Percentiles rank a stretch among this genome's conserved stretches.
phyloP scores from a whole-genome alignment of 2,329 filamentous ascomycete genomes.

The Colletotrichum chlorophyti region DNA sequence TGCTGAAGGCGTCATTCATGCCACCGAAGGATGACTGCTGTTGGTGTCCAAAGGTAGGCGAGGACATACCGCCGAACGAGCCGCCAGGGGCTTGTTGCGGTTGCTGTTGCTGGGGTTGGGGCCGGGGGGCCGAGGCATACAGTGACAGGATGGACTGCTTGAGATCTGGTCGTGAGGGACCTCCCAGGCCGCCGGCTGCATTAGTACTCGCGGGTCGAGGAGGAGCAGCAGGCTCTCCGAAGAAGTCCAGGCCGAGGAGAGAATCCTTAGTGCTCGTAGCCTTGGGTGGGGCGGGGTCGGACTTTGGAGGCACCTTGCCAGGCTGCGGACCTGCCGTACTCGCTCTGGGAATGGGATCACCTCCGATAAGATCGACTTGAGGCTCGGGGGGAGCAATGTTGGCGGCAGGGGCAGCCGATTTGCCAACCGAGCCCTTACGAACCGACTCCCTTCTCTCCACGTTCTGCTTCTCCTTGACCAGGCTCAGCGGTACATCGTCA shows the following conservation, averaged over 20 bases:
- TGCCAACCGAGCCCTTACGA: slow-evolving; percentile 65
- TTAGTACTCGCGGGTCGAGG: slow-evolving; percentile 83
- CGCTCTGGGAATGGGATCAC: slow-evolving; percentile 72
- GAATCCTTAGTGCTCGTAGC: slow-evolving; percentile 84
- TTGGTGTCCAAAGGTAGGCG: slow-evolving; percentile 58
- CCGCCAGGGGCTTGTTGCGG: slow-evolving; percentile 55
- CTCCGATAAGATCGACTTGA: slow-evolving; percentile 83
- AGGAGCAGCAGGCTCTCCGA: slow-evolving; percentile 77
- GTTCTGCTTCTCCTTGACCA: slow-evolving; percentile 71
- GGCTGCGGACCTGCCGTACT: slow-evolving; percentile 74
- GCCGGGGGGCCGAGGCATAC: slow-evolving; percentile 84
- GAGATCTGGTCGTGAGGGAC: slow-evolving; percentile 85
- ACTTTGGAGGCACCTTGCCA: slow-evolving; percentile 64
- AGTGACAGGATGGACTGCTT: slow-evolving; percentile 98
- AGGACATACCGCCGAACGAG: slow-evolving; percentile 72
- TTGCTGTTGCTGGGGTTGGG: slow-evolving; percentile 62
- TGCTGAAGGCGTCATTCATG: slow-evolving; percentile 76
- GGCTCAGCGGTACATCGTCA: slow-evolving; percentile 74
- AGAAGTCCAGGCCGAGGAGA: slow-evolving; percentile 89
- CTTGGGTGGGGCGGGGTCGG: slow-evolving; percentile 71
- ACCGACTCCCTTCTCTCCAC: slow-evolving; percentile 65
- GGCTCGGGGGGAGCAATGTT: slow-evolving; percentile 44
- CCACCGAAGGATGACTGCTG: slow-evolving; percentile 62
- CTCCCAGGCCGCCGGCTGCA: slow-evolving; percentile 63
- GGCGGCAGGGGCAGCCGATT: slow-evolving; percentile 42